These are phyloP conservation scores for Calonectria multiphialidica DNA, from an alignment of 2,329 filamentous ascomycete genomes.

Conservation along the genomic window DNA sequence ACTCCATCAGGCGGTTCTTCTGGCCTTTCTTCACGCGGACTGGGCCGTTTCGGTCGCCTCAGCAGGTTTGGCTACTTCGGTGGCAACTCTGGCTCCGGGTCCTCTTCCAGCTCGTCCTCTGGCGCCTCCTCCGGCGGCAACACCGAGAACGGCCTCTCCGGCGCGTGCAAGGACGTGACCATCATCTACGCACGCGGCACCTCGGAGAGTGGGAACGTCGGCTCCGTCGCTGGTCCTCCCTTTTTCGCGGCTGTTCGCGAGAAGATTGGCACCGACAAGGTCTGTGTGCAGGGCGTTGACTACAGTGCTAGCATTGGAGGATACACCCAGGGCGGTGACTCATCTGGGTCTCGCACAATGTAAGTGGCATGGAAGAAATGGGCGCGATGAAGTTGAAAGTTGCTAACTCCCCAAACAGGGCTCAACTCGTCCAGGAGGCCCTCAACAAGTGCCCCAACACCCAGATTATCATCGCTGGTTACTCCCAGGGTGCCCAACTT, in stretches of 20 bases:
- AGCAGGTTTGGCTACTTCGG: not conserved
- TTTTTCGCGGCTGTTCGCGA: conserved; percentile 60
- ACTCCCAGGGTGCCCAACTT: conserved; percentile 55
- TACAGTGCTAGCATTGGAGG: conserved; percentile 61
- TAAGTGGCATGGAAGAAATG: conserved; percentile 47
- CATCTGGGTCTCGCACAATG: conserved; percentile 57
- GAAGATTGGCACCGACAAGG: conserved; percentile 54
- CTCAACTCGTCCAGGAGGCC: conserved; percentile 45
- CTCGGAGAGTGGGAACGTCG: conserved; percentile 65
- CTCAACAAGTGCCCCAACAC: conserved; percentile 57
- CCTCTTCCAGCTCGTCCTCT: not conserved
- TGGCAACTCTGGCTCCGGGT: not conserved
- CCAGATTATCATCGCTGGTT: conserved; percentile 59
- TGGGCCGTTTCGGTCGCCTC: not conserved
- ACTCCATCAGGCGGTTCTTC: not conserved
- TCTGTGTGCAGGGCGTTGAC: conserved; percentile 66
- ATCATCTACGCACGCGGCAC: conserved; percentile 70
- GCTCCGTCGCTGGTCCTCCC: conserved; percentile 60
- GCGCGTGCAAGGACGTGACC: conserved; percentile 53
- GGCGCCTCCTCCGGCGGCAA: conserved; percentile 17
- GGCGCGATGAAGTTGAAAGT: not conserved
- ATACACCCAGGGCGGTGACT: conserved; percentile 60
- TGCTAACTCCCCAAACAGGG: conserved; percentile 27
- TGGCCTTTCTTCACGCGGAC: not conserved
- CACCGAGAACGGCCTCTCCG: conserved; percentile 40